A percentile compares a stretch with the other conserved stretches of the same genome.
Conservation (phyloP, 192 early-diverging fungal species). For the Kickxella alabastrina region DNA sequence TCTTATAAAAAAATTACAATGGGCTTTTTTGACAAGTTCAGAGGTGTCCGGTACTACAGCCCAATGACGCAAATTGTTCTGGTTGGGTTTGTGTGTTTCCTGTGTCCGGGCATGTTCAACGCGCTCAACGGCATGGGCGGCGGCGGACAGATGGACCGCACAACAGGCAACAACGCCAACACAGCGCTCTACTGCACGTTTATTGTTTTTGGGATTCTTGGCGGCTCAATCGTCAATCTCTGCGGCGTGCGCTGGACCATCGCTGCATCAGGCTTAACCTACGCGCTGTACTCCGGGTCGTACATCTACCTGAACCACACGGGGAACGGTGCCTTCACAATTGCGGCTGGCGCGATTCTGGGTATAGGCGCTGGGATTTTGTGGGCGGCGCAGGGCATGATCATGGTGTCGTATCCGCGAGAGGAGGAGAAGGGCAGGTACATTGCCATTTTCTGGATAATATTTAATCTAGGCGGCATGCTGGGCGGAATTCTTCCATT, state of each 20-base stretch:
- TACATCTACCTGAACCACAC: constrained; percentile 63
- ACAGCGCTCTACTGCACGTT: constrained; percentile 74
- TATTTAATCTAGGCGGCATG: constrained; percentile 78
- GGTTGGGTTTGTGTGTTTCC: constrained; percentile 67
- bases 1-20: too few relatives aligned
- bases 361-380: constrained; percentile 75
- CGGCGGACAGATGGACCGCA: constrained; percentile 58
- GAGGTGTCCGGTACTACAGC: constrained; percentile 38
- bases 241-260: constrained; percentile 66
- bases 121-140: constrained; percentile 63
- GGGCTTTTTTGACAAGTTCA: constrained; percentile 5
- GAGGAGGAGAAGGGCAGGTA: constrained; percentile 75
- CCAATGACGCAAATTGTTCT: constrained; percentile 65
- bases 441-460: constrained; percentile 82
- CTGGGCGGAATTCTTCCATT: constrained; percentile 70
- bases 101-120: constrained; percentile 74
- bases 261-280: constrained; percentile 58
- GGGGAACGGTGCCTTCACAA: constrained; percentile 56
- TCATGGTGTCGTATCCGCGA: constrained; percentile 78
- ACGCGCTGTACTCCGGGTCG: constrained; percentile 72
- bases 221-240: constrained; percentile 72
- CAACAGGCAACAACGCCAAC: constrained; percentile 63
- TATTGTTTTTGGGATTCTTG: constrained; percentile 67
- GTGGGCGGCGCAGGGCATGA: constrained; percentile 71
- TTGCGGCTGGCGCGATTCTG: constrained; percentile 69